Conservation (phyloP, 192 early-diverging fungal genomes). For the Cetraspora pellucida region DNA sequence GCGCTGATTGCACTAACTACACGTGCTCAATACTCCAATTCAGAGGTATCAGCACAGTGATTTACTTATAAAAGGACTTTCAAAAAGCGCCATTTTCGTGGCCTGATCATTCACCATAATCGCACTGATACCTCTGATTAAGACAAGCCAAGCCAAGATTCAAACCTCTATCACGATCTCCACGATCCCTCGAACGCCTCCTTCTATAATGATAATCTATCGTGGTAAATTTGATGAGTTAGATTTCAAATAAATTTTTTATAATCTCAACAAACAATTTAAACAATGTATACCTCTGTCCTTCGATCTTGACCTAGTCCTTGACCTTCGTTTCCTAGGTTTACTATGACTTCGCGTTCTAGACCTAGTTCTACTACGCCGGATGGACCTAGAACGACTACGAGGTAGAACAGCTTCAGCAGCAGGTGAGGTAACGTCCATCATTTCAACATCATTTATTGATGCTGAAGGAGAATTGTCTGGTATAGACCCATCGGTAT, state of each 20-base stretch:
- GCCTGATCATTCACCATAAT: too few species aligned
- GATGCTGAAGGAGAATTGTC: constrained; percentile 1
- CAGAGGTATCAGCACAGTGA: too few species aligned
- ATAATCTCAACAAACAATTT: not conserved
- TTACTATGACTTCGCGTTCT: constrained; percentile 37
- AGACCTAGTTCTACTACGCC: constrained; percentile 39
- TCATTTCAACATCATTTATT: constrained; percentile 28
- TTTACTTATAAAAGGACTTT: not conserved
- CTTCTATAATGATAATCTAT: constrained; percentile 33
- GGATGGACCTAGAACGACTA: constrained; percentile 29
- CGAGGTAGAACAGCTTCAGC: not conserved
- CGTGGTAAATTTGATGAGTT: not conserved
- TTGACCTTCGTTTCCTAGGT: constrained; percentile 40
- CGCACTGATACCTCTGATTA: too few species aligned
- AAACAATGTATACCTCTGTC: constrained; percentile 28
- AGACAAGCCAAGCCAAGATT: not conserved
- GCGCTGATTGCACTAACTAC: too few species aligned
- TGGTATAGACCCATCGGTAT: constrained; percentile 24
- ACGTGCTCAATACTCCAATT: too few species aligned
- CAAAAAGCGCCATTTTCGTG: not conserved
- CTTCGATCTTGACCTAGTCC: constrained; percentile 43
- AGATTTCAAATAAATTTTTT: not conserved
- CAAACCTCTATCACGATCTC: constrained; percentile 24
- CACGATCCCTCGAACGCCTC: constrained; percentile 38
- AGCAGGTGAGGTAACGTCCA: constrained; percentile 23